These are phyloP conservation scores for Xylaria longipes DNA, from an alignment of 495 filamentous ascomycete species.

Conservation along the genomic window DNA sequence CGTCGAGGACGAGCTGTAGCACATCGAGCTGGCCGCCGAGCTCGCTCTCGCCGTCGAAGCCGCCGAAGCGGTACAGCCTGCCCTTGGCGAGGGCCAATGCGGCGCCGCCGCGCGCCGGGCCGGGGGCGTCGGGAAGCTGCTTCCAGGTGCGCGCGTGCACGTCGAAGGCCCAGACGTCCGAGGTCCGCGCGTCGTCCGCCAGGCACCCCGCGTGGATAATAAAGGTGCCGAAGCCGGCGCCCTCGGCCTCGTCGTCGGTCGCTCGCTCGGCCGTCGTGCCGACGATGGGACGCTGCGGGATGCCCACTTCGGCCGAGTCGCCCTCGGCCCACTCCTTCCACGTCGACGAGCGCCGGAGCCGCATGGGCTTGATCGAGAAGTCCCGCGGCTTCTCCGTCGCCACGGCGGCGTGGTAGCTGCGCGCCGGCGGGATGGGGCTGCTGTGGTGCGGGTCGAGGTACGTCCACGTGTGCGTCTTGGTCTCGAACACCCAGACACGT, in stretches of 20 bases:
- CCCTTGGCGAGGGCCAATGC: slow-evolving; percentile 63
- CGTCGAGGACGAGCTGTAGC: slow-evolving; percentile 54
- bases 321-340: slow-evolving; percentile 54
- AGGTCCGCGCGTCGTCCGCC: slow-evolving; percentile 54
- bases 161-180: slow-evolving; percentile 77
- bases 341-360: slow-evolving; percentile 34
- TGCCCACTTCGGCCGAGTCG: slow-evolving; percentile 48
- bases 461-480: slow-evolving; percentile 61
- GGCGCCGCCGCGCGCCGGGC: slow-evolving; percentile 65
- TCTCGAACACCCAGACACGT: slow-evolving; percentile 70
- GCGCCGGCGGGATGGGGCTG: slow-evolving; percentile 48
- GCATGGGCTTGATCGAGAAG: slow-evolving; percentile 38
- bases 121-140: slow-evolving; percentile 65
- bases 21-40: slow-evolving; percentile 71
- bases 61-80: slow-evolving; percentile 73
- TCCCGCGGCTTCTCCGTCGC: slow-evolving; percentile 55
- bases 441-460: slow-evolving; percentile 57
- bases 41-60: slow-evolving; percentile 68
- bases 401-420: slow-evolving; percentile 56
- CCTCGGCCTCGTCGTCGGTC: slow-evolving; percentile 52
- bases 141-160: slow-evolving; percentile 65
- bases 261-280: slow-evolving; percentile 54
- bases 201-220: slow-evolving; percentile 77
- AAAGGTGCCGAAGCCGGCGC: slow-evolving; percentile 63
- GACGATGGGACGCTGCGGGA: slow-evolving; percentile 55